Conservation (phyloP, 805 yeast species). For the Jamesozyma jinghongensis region DNA sequence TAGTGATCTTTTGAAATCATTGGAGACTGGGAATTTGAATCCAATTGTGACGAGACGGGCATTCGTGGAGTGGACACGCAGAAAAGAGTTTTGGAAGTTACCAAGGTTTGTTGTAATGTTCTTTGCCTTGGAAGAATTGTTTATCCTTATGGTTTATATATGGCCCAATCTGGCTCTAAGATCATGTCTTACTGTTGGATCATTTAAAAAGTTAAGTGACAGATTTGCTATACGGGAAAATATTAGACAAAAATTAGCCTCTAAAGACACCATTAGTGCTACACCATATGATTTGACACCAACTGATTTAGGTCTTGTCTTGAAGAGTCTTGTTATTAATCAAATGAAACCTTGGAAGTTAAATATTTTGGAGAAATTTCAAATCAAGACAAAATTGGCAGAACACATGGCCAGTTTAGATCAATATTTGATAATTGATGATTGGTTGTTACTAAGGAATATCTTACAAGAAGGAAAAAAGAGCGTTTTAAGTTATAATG, state of each 20-base stretch:
- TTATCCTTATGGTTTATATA: conserved; percentile 44
- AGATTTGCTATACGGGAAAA: conserved; percentile 1
- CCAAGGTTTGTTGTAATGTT: conserved; percentile 44
- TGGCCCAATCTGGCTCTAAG: conserved; percentile 50
- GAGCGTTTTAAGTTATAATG: conserved; percentile 34
- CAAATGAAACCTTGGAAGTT: conserved; percentile 33
- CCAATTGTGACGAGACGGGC: conserved; percentile 34
- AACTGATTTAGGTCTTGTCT: conserved; percentile 32
- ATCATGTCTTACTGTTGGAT: conserved; percentile 46
- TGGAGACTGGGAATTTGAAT: neutral
- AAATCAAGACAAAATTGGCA: conserved; percentile 31
- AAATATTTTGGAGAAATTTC: conserved; percentile 33
- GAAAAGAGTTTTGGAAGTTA: conserved; percentile 38
- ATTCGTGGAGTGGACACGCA: conserved; percentile 37
- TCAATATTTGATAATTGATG: conserved; percentile 36
- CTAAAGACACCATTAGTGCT: conserved; percentile 3
- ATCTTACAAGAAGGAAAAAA: conserved; percentile 7
- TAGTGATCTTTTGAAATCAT: neutral
- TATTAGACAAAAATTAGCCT: neutral
- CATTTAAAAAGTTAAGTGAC: conserved; percentile 22
- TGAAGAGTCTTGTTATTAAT: conserved; percentile 31
- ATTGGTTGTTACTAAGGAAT: conserved; percentile 20
- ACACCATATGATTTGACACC: conserved; percentile 42
- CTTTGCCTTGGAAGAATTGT: conserved; percentile 43
- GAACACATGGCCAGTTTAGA: conserved; percentile 42